A percentile compares a stretch with the other conserved stretches of the same genome.
Evolutionary conservation across 768 basidiomycete species (phyloP).

Genomic region (Leccinum fibrillosum): DNA sequence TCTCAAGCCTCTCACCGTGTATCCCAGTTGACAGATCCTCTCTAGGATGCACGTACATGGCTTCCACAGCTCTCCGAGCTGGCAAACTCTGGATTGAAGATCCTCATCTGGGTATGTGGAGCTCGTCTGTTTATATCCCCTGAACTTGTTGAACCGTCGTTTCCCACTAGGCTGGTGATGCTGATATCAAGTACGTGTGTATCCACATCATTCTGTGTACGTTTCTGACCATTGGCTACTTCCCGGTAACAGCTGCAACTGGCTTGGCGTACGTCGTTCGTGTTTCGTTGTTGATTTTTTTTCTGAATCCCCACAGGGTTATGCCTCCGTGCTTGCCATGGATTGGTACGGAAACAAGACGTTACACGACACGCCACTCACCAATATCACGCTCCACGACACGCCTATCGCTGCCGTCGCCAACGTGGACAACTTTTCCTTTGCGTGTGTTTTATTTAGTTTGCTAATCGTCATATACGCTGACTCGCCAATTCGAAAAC

Average conservation of each 20-base stretch:
- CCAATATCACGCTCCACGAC: constrained; percentile 56
- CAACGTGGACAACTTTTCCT: constrained; percentile 64
- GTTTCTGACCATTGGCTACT: constrained; percentile 3
- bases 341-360: constrained; percentile 44
- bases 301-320: constrained; percentile 21
- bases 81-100: constrained; percentile 35
- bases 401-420: constrained; percentile 54
- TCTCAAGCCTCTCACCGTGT: no score
- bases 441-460: constrained; percentile 46
- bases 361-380: constrained; percentile 38
- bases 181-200: constrained; percentile 24
- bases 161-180: constrained; percentile 24
- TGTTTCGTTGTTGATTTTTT: neutral
- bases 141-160: neutral
- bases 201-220: neutral
- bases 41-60: constrained; percentile 34
- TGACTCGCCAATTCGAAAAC: neutral
- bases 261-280: constrained; percentile 33
- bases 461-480: no score
- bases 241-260: constrained; percentile 12
- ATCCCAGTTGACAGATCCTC: neutral
- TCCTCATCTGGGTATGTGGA: constrained; percentile 39
- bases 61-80: constrained; percentile 36
- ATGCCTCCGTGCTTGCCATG: constrained; percentile 41
- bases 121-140: neutral